Base-by-base conservation (phyloP, 148 eudicot species). In the Cornus florida region DNA sequence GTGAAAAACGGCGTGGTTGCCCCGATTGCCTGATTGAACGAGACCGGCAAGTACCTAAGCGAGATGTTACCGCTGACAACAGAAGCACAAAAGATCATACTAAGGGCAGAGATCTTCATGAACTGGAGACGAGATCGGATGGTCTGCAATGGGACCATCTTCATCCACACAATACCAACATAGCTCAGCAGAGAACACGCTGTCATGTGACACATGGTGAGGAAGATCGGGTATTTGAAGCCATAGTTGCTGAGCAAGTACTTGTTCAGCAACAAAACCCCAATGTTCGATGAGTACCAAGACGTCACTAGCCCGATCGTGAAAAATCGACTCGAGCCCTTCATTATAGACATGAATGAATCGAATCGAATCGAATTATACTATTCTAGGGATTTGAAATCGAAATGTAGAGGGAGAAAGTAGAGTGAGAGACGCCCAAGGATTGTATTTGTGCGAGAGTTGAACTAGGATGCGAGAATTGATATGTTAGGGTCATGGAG, bases 1-100 rank as follows among this genome's bases (percentile, higher is more conserved):
- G 98, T 94, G 28, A 92, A 94, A 68, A 94, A 94, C 0, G 98
- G 98, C 11, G 98, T 94, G 11, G 98, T 94, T 4, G 98, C 97
- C 23, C 98, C 98, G 70, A 92, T 92, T 0, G 98, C 98, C 87
- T 94, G 98, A 80, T 91, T 94, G 78, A 94, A 94, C 4, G 93
- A 89, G 10, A 94, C 98, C 0, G 98, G 98, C 74, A 94, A 81
- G 76, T 89, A 94, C 74, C 87, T 85, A 23, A 92, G 84, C 3
- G 97, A 92, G 20, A 92, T 78, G 69, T 92, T 92, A 8, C 98
- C 97, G 50, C 97, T 88, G 41, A 92, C 94, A 70, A 94, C 98
- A 16, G 98, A 94, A 16, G 90, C 84, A 67, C 97, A 92, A 74
- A 92, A 94, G 33, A 94, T 85, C 12, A 91, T 76, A 67, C 97